These are phyloP conservation scores for Penicillium pancosmium DNA, from an alignment of 495 filamentous ascomycete genomes.

Conservation along the genomic window DNA sequence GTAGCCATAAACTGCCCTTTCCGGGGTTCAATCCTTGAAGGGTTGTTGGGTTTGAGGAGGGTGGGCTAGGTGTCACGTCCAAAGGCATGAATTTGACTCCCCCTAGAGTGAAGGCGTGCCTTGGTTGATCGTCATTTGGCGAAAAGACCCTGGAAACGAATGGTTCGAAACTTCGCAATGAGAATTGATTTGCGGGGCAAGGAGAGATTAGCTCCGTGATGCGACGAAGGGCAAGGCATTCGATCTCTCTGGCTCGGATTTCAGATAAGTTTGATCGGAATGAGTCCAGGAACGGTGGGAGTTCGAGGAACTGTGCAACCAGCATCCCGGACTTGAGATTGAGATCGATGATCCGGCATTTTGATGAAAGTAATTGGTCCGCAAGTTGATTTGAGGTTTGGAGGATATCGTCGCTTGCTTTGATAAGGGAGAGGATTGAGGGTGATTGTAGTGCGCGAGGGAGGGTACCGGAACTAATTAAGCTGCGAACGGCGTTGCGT, in stretches of 20 bases:
- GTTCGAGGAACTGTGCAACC: conserved; percentile 38
- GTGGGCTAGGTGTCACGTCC: conserved; percentile 8
- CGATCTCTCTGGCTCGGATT: conserved; percentile 23
- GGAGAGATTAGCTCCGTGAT: conserved; percentile 51
- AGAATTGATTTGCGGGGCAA: conserved; percentile 38
- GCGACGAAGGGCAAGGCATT: conserved; percentile 40
- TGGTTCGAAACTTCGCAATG: conserved; percentile 35
- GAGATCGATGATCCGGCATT: conserved; percentile 41
- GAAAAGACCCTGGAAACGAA: conserved; percentile 33
- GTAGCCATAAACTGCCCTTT: conserved; percentile 42
- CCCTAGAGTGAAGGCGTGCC: conserved; percentile 53
- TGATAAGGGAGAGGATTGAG: conserved; percentile 60
- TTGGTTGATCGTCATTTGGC: conserved; percentile 31
- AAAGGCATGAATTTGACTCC: conserved; percentile 58
- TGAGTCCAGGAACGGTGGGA: conserved; percentile 11
- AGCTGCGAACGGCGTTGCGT: conserved; percentile 76
- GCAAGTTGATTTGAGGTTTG: conserved; percentile 37
- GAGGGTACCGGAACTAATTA: conserved; percentile 59
- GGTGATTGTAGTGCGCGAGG: conserved; percentile 69
- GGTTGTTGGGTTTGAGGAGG: background rate
- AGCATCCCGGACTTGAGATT: conserved; percentile 43
- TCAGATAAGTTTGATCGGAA: conserved; percentile 12
- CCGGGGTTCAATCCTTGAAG: conserved; percentile 4
- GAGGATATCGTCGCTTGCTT: conserved; percentile 36
- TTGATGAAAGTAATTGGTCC: conserved; percentile 32